phyloP scores from a whole-genome alignment of 208 protist species.

The Wallacemonas sp. region DNA sequence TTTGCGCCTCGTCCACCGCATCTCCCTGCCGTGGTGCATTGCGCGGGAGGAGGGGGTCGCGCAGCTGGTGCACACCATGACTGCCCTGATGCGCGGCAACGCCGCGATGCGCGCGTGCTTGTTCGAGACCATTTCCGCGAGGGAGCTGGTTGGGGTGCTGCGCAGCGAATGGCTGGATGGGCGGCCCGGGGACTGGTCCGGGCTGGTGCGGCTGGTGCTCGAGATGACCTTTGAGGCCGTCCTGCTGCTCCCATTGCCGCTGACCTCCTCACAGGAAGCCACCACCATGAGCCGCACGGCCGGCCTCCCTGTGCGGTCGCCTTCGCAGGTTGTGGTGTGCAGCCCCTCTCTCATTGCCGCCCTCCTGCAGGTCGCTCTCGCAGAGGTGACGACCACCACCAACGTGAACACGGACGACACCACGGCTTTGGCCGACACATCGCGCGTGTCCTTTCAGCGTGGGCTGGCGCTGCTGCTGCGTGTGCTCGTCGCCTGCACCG shows the following conservation, averaged over 20 bases:
- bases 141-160: slow-evolving; percentile 35
- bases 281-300: not conserved
- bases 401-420: too few relatives aligned
- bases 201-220: slow-evolving; percentile 22
- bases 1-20: slow-evolving; percentile 49
- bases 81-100: slow-evolving; percentile 33
- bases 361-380: slow-evolving; percentile 29
- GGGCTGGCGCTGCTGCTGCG: slow-evolving; percentile 20
- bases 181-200: slow-evolving; percentile 18
- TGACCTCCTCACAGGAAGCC: not conserved
- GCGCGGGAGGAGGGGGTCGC: slow-evolving; percentile 24
- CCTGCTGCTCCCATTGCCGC: not conserved
- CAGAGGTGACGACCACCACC: slow-evolving; percentile 27
- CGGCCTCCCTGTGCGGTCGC: not conserved
- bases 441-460: slow-evolving; percentile 7
- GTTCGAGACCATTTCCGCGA: slow-evolving; percentile 29
- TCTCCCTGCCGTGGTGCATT: slow-evolving; percentile 49
- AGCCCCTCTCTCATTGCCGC: slow-evolving; percentile 51
- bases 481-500: slow-evolving; percentile 24
- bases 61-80: slow-evolving; percentile 33
- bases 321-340: slow-evolving; percentile 36
- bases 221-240: slow-evolving; percentile 39
- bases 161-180: slow-evolving; percentile 33
- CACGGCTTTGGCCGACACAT: slow-evolving; percentile 24
- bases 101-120: slow-evolving; percentile 21